Base-by-base conservation (phyloP, 176 grass and related monocot genomes). In the Hordeum marinum region DNA sequence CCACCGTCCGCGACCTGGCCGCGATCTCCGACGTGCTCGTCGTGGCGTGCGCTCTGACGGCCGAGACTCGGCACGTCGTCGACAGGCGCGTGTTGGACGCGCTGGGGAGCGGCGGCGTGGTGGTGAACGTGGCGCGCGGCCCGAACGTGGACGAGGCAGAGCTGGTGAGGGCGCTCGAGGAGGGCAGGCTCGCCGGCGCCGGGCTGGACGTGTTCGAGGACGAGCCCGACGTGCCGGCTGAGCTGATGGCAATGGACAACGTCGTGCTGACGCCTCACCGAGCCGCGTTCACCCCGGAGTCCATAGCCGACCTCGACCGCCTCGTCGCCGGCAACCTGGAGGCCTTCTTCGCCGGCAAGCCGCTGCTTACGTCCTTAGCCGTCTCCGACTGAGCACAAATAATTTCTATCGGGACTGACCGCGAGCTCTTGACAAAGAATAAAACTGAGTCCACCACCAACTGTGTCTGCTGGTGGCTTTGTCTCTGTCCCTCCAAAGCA, bases 121-220 rank as follows among this genome's bases (percentile, higher is more conserved):
- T 93, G 4, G 36, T 93, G 15, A 90, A 92, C 68, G 54, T 92
- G 24, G 91, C 75, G 13, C 80, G 87, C 18, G 87, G 87, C 3
- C 73, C 81, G 7, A 62, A 45, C 70, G 45, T 93, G 3, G 87
- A 90, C 25, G 84, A 93, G 84, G 27, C 27, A 15, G 91, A 87
- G 50, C 61, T 93, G 39, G 87, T 85, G 7, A 29, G 26, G 11
- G 83, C 54, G 46, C 69, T 92, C 37, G 23, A 26, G 39, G 41
- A 82, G 25, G 87, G 91, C 1, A 77, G 79, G 81, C 58, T 93
- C 27, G 67, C 46, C 1, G 87, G 76, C 34, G 91, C 69, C 7
- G 87, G 84, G 3, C 84, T 87, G 63, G 84, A 92, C 14, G 91
- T 92, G 48, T 87, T 84, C 43, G 84, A 90, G 14, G 29, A 84